Evolutionary conservation across 164 flowering plant genomes (phyloP), one percentile per base, ranked within the genome.

Genomic region (Stephania japonica): DNA sequence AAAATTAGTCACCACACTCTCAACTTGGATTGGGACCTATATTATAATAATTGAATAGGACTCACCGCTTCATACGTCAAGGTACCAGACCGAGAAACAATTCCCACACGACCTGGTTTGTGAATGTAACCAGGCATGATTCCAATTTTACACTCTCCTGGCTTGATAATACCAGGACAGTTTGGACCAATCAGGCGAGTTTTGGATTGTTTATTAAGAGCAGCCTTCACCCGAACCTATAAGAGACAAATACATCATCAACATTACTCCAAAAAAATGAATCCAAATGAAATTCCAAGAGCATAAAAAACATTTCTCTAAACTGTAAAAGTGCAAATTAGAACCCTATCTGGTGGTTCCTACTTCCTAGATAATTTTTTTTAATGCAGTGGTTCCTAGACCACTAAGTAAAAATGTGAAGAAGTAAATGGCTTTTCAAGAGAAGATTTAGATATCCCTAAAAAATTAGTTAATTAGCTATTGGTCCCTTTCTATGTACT

Each of bases 91-190:
- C 99, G 88, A 65, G 99, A 95, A 65, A 95, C 99, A 82, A 95
- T 95, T 75, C 99, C 98, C 3, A 95, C 70, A 65, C 97, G 93
- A 5, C 99, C 99, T 73, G 99, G 99, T 82, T 95, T 95, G 84
- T 95, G 99, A 74, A 95, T 95, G 83, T 95, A 95, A 5, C 99
- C 98, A 69, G 99, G 99, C 99, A 95, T 95, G 64, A 95, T 95
- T 43, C 99, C 99, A 71, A 95, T 89, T 75, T 95, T 95, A 82
- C 99, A 95, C 80, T 95, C 99, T 72, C 99, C 99, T 43, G 99
- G 99, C 82, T 95, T 95, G 67, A 95, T 95, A 72, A 95, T 93
- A 49, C 99, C 98, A 80, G 99, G 99, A 77, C 99, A 95, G 79
- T 95, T 95, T 53, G 99, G 99, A 19, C 99, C 99, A 81, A 95